Percentiles rank a stretch among this genome's conserved stretches.
These are phyloP conservation scores for Schwanniomyces sp. DNA, from an alignment of 805 yeast species.

Conservation along the genomic window DNA sequence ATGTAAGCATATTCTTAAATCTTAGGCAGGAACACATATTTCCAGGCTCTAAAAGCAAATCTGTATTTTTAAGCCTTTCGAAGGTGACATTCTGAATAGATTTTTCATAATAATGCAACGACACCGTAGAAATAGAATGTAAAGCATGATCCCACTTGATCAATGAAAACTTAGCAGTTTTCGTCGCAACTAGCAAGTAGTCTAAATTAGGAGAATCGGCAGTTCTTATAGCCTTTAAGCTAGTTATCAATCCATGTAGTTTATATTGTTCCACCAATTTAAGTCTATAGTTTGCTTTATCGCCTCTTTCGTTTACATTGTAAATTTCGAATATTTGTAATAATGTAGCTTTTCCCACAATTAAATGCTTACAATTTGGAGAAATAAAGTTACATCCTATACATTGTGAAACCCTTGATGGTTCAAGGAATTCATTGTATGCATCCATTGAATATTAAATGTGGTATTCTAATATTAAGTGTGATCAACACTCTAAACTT, in stretches of 20 bases:
- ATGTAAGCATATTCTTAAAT: slow-evolving; percentile 67
- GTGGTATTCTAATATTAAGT: slow-evolving; percentile 5
- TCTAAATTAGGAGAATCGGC: slow-evolving; percentile 51
- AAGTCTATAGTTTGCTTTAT: slow-evolving; percentile 24
- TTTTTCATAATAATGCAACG: slow-evolving; percentile 85
- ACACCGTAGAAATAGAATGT: slow-evolving; percentile 64
- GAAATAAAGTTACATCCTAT: slow-evolving; percentile 52
- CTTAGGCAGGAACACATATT: slow-evolving; percentile 54
- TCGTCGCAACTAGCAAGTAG: slow-evolving; percentile 63
- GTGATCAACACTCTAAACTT: not conserved
- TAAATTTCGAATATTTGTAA: slow-evolving; percentile 59
- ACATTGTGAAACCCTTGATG: slow-evolving; percentile 68
- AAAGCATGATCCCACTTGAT: slow-evolving; percentile 62
- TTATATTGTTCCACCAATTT: slow-evolving; percentile 59
- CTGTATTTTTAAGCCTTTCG: slow-evolving; percentile 41
- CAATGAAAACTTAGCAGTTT: slow-evolving; percentile 74
- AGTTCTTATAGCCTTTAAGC: slow-evolving; percentile 50
- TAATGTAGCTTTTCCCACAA: slow-evolving; percentile 69
- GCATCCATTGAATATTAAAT: slow-evolving; percentile 61
- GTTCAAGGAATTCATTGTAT: slow-evolving; percentile 73
- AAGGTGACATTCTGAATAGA: slow-evolving; percentile 52
- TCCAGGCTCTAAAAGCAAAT: slow-evolving; percentile 62
- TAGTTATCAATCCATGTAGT: slow-evolving; percentile 68
- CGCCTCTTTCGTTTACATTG: slow-evolving; percentile 14
- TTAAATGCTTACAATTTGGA: slow-evolving; percentile 49